These are phyloP conservation scores for Leucocoprinus birnbaumii DNA, from an alignment of 768 basidiomycete species.

Conservation along the genomic window DNA sequence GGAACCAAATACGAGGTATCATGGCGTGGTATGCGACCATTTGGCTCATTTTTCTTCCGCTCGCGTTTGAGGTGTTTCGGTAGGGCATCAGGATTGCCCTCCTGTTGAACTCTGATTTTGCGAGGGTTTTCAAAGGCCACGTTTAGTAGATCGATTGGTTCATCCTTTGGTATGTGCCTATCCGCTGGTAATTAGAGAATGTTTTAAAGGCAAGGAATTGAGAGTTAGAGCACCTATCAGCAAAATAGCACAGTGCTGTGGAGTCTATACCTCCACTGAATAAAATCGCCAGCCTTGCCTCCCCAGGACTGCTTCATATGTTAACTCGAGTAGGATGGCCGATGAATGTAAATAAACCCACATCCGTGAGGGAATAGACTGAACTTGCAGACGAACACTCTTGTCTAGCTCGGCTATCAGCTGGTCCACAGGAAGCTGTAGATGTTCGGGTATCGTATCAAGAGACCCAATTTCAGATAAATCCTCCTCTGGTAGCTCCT, in stretches of 20 bases:
- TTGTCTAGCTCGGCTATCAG: slow-evolving; percentile 54
- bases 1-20: slow-evolving; percentile 70
- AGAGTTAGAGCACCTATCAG: slow-evolving; percentile 53
- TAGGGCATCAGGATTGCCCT: slow-evolving; percentile 43
- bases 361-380: slow-evolving; percentile 56
- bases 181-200: neutral
- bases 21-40: slow-evolving; percentile 11
- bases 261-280: slow-evolving; percentile 98
- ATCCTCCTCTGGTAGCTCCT: slow-evolving; percentile 40
- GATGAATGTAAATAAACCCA: slow-evolving; percentile 5
- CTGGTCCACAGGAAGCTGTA: slow-evolving; percentile 41
- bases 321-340: neutral
- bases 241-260: slow-evolving; percentile 76
- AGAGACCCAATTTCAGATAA: slow-evolving; percentile 32
- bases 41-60: slow-evolving; percentile 16
- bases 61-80: slow-evolving; percentile 23
- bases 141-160: slow-evolving; percentile 90
- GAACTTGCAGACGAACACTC: slow-evolving; percentile 69
- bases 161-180: slow-evolving; percentile 70
- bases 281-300: slow-evolving; percentile 72
- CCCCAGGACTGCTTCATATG: slow-evolving; percentile 1
- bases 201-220: neutral
- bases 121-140: slow-evolving; percentile 97
- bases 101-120: slow-evolving; percentile 49
- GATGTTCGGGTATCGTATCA: slow-evolving; percentile 39